phyloP scores from a whole-genome alignment of 768 basidiomycete species.

The Collybia sordida region DNA sequence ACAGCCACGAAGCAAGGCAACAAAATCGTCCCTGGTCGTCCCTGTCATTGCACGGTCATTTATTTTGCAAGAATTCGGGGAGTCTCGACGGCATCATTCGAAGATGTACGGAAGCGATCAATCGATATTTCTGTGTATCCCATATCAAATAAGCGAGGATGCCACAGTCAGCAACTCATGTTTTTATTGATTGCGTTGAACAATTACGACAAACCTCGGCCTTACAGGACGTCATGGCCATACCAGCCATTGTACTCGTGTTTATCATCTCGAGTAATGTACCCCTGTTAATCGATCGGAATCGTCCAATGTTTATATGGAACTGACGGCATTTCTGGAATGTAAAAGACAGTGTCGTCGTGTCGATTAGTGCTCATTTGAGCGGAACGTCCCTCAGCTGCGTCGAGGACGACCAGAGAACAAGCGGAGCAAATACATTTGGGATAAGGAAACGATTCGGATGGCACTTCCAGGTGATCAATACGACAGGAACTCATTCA shows the following conservation, averaged over 20 bases:
- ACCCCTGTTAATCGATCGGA: constrained; percentile 29
- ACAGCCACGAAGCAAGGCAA: too few relatives aligned
- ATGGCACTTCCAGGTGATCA: not conserved
- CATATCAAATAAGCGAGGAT: constrained; percentile 31
- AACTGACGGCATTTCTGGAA: constrained; percentile 35
- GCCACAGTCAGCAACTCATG: not conserved
- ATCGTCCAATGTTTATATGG: not conserved
- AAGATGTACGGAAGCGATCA: constrained; percentile 42
- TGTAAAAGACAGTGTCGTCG: constrained; percentile 47
- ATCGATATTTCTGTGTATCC: constrained; percentile 33
- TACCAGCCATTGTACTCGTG: constrained; percentile 31
- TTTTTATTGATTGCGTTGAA: not conserved
- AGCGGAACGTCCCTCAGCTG: constrained; percentile 25
- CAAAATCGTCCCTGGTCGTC: too few relatives aligned
- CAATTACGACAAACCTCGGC: constrained; percentile 32
- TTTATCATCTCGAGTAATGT: constrained; percentile 41
- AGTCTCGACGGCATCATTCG: constrained; percentile 32
- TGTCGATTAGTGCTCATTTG: constrained; percentile 40
- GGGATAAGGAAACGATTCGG: not conserved
- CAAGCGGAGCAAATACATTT: constrained; percentile 38
- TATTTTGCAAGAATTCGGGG: too few relatives aligned
- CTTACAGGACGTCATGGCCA: constrained; percentile 29
- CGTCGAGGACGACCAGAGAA: constrained; percentile 33
- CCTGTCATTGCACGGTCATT: too few relatives aligned
- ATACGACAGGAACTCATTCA: constrained; percentile 30